Conservation (phyloP, 2,329 filamentous ascomycete species). For the Myotisia sp. region DNA sequence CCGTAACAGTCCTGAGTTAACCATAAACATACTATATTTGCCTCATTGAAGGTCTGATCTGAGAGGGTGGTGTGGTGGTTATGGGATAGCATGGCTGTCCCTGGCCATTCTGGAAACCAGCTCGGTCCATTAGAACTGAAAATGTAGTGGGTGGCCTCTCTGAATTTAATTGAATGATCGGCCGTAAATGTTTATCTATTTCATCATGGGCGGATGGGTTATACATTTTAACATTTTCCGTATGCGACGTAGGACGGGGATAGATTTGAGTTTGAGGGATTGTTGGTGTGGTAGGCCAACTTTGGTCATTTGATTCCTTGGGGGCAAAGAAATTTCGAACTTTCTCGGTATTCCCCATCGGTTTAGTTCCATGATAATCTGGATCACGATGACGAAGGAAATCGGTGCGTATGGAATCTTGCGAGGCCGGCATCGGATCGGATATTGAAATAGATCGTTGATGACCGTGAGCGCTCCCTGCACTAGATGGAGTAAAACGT, state of each 20-base stretch:
- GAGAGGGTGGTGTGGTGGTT: constrained; percentile 12
- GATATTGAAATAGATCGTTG: constrained; percentile 30
- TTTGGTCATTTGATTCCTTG: constrained; percentile 13
- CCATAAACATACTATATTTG: too few species aligned
- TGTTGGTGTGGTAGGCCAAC: constrained; percentile 15
- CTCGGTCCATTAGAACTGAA: constrained; percentile 25
- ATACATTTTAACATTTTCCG: constrained; percentile 35
- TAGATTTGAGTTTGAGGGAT: constrained; percentile 17
- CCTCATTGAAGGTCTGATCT: constrained; percentile 1
- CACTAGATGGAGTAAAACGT: too few species aligned
- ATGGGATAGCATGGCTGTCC: constrained; percentile 21
- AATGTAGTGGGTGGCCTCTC: constrained; percentile 24
- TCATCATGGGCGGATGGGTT: constrained; percentile 23
- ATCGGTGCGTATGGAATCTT: constrained; percentile 30
- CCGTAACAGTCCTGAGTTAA: too few species aligned
- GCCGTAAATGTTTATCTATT: constrained; percentile 16
- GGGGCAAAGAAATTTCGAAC: constrained; percentile 25
- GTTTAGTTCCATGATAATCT: constrained; percentile 15
- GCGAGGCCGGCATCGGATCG: constrained; percentile 28
- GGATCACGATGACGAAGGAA: constrained; percentile 25
- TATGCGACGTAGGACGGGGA: constrained; percentile 22
- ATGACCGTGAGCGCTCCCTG: too few species aligned
- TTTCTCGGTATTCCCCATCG: constrained; percentile 15
- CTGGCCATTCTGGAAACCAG: constrained; percentile 20
- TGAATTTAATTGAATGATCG: constrained; percentile 12